Evolutionary conservation across 768 basidiomycete genomes (phyloP), one percentile per base, ranked within the genome.

Genomic region (Rhodotorula sphaerocarpa): DNA sequence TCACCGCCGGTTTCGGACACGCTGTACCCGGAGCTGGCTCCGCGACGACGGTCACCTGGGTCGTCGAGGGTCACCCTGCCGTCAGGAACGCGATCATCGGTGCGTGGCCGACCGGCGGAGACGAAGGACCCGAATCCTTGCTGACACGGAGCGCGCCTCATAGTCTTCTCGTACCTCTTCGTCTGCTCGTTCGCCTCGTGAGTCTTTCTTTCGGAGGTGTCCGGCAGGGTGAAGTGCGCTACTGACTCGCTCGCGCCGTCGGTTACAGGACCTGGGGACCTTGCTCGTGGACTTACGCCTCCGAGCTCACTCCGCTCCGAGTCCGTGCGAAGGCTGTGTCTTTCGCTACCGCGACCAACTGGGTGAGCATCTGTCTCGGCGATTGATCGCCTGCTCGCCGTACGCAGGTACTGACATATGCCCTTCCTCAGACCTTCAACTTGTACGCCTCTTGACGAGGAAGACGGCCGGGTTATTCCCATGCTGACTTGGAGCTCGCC

Each of bases 81-180:
- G 80, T 80, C 33, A 86, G 86, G 1, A 84, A 81, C 70, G 85
- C 80, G 12, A 80, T 88, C 73, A 87, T 88, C 66, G 84, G 86
- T 57, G 18, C 23, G 21, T 21, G 14, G 46, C 18, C 12, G 41
- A 25, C 23, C 20, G 15, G 16, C 42, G 7, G 10, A 12, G n/a
- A n/a, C n/a, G n/a, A n/a, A n/a, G n/a, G n/a, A n/a, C n/a, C 10
- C 7, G 9, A 7, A 7, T 45, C 27, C n/a, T 45, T 25, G n/a
- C 45, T 44, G 30, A 23, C 16, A 43, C 42, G 20, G 7, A 18
- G 20, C 10, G 9, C 23, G 12, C 30, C 16, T 14, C 48, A 9
- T 31, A 59, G 59, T 55, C n/a, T 86, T 82, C 75, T 85, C 84
- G 18, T 88, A 87, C 75, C 75, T 87, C 65, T 88, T 82, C 66